phyloP scores from a whole-genome alignment of 2,329 filamentous ascomycete species.

The Lomentospora prolificans region DNA sequence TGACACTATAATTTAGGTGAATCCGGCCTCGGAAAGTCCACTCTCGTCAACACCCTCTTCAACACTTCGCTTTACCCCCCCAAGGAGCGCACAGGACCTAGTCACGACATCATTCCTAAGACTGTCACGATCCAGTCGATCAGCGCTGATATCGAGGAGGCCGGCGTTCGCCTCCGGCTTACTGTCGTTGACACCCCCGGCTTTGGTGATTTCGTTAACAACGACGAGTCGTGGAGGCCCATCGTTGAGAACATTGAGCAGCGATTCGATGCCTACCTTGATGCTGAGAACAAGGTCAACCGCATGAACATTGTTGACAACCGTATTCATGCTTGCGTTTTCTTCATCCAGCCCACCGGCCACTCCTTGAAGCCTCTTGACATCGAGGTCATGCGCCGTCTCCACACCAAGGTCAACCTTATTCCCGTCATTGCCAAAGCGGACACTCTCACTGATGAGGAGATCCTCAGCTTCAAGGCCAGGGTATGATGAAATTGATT shows the following conservation, averaged over 20 bases:
- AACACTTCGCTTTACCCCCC: conserved; percentile 98
- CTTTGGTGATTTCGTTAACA: conserved; percentile 99
- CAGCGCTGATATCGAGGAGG: conserved; percentile 95
- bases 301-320: conserved; percentile 99
- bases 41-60: conserved; percentile 97
- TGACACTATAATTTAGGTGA: no score
- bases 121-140: conserved; percentile 91
- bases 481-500: conserved; percentile 84
- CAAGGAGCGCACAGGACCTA: conserved; percentile 95
- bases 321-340: conserved; percentile 96
- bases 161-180: conserved; percentile 87
- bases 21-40: conserved; percentile 98
- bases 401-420: conserved; percentile 99
- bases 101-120: conserved; percentile 97
- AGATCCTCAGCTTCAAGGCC: conserved; percentile 89
- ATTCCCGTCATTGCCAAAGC: conserved; percentile 99
- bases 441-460: conserved; percentile 94
- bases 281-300: conserved; percentile 99
- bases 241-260: conserved; percentile 99
- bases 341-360: conserved; percentile 98
- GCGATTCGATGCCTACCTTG: conserved; percentile 94
- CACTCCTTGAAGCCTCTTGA: conserved; percentile 97
- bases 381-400: conserved; percentile 97
- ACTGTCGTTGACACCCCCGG: conserved; percentile 97
- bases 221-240: conserved; percentile 97